These are phyloP conservation scores for Chaetomium olivaceum DNA, from an alignment of 2,329 filamentous ascomycete genomes.

Conservation along the genomic window DNA sequence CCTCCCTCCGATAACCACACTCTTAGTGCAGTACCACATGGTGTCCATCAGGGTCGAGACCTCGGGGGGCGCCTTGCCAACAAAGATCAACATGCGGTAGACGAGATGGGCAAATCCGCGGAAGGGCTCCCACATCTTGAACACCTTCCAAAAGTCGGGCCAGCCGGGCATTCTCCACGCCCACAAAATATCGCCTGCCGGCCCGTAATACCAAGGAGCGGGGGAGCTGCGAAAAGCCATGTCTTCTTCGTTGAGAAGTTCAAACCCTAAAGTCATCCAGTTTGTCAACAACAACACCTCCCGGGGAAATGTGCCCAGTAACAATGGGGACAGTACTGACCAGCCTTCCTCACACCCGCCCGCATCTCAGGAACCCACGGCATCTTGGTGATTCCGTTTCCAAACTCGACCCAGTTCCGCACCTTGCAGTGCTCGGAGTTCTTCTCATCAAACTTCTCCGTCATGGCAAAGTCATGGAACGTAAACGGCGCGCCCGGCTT, in stretches of 20 bases:
- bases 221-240: conserved; percentile 64
- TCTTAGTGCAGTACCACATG: conserved; percentile 29
- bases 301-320: not conserved
- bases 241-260: conserved; percentile 67
- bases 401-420: conserved; percentile 73
- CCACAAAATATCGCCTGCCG: conserved; percentile 25
- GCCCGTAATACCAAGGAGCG: conserved; percentile 67
- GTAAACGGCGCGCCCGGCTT: conserved; percentile 77
- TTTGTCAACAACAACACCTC: not conserved
- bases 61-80: conserved; percentile 19
- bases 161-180: conserved; percentile 23
- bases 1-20: conserved; percentile 18
- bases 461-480: conserved; percentile 82
- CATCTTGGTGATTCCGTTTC: conserved; percentile 78
- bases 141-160: conserved; percentile 28
- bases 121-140: conserved; percentile 25
- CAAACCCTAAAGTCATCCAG: conserved; percentile 49
- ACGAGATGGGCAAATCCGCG: conserved; percentile 14
- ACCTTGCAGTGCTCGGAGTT: conserved; percentile 68
- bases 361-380: conserved; percentile 67
- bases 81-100: conserved; percentile 17
- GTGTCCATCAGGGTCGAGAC: conserved; percentile 22
- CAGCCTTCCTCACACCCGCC: conserved; percentile 65
- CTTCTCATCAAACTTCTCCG: conserved; percentile 69
- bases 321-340: conserved; percentile 4